Evolutionary conservation across 768 basidiomycete genomes (phyloP).

Genomic region (Paxillus rubicundulus): DNA sequence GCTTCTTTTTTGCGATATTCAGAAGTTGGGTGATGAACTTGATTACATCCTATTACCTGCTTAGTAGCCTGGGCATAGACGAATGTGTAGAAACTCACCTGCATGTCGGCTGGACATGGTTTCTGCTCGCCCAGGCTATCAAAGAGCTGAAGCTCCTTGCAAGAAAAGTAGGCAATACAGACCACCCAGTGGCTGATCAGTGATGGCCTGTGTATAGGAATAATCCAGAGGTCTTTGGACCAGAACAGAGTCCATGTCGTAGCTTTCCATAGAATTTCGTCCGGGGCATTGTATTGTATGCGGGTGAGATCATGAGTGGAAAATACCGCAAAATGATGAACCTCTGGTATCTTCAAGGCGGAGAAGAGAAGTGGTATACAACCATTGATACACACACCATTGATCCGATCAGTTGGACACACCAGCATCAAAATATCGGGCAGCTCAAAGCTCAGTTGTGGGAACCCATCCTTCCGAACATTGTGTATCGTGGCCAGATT

Average conservation of each 20-base stretch:
- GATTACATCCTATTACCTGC: too few relatives aligned
- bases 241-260: conserved; percentile 21
- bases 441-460: conserved; percentile 3
- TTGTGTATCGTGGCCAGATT: not conserved
- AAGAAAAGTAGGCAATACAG: conserved; percentile 10
- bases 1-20: too few relatives aligned
- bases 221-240: conserved; percentile 30
- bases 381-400: conserved; percentile 5
- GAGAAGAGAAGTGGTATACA: conserved; percentile 4
- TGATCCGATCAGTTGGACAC: not conserved
- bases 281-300: not conserved
- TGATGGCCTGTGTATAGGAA: conserved; percentile 33
- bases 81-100: not conserved
- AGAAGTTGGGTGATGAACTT: too few relatives aligned
- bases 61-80: too few relatives aligned
- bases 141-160: conserved; percentile 24
- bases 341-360: not conserved
- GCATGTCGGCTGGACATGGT: not conserved
- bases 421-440: conserved; percentile 1
- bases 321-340: conserved; percentile 1
- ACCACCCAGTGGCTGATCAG: conserved; percentile 32
- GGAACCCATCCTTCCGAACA: not conserved
- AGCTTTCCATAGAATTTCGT: conserved; percentile 20
- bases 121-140: conserved; percentile 28
- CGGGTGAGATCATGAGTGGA: conserved; percentile 2